A percentile compares a stretch with the other conserved stretches of the same genome.
Evolutionary conservation across 129 eudicot genomes (phyloP).

Genomic region (Flaveria ramosissima): DNA sequence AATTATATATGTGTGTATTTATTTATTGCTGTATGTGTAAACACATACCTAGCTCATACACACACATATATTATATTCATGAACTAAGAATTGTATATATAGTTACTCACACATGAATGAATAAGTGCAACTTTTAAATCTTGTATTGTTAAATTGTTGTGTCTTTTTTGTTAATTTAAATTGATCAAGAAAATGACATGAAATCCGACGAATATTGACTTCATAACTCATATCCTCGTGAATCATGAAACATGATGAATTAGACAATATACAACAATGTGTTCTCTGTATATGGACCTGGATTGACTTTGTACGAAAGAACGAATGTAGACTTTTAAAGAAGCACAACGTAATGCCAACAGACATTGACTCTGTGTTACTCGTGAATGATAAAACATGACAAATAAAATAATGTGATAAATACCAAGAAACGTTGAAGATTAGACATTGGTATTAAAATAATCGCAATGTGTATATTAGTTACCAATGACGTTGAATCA

Average conservation of each 20-base stretch:
- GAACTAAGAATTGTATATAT: neutral
- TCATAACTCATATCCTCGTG: neutral
- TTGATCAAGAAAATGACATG: conserved; percentile 17
- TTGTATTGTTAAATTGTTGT: conserved; percentile 24
- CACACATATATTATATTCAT: neutral
- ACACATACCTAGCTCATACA: neutral
- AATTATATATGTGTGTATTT: neutral
- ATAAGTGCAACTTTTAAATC: conserved; percentile 13
- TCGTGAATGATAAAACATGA: neutral
- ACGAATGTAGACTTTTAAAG: conserved; percentile 12
- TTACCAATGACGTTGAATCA: neutral
- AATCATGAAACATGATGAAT: conserved; percentile 14
- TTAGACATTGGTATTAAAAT: neutral
- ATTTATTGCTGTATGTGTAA: neutral
- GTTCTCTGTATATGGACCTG: conserved; percentile 7
- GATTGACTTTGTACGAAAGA: neutral
- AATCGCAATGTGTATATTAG: neutral
- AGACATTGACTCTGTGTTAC: neutral
- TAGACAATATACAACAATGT: neutral
- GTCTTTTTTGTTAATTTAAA: conserved; percentile 14
- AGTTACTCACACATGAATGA: conserved; percentile 21
- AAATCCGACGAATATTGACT: conserved; percentile 22
- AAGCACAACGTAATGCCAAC: conserved; percentile 15
- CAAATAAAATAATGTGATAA: neutral
- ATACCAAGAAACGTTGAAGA: neutral